These are phyloP conservation scores for Didymella arachidicola DNA, from an alignment of 2,329 filamentous ascomycete genomes.

Conservation along the genomic window DNA sequence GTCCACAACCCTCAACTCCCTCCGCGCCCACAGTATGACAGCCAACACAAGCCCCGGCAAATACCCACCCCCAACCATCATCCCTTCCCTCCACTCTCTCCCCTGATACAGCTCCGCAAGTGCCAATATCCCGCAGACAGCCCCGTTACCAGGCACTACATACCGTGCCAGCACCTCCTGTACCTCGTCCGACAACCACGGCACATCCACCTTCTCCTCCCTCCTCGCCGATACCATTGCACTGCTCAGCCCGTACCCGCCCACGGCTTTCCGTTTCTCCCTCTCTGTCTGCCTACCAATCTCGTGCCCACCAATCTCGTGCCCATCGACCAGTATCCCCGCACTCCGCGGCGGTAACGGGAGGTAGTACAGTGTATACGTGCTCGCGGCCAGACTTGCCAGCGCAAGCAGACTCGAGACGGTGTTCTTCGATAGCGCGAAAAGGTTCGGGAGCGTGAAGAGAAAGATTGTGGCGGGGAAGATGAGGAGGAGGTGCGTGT, in stretches of 20 bases:
- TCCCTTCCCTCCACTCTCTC: constrained; percentile 35
- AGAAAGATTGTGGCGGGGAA: constrained; percentile 66
- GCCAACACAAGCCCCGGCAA: constrained; percentile 63
- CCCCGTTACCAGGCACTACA: constrained; percentile 68
- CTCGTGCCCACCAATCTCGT: neutral
- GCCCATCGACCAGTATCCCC: constrained; percentile 2
- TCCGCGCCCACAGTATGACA: constrained; percentile 68
- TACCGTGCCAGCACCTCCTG: constrained; percentile 63
- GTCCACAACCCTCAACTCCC: constrained; percentile 73
- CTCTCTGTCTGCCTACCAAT: neutral
- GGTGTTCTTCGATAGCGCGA: constrained; percentile 48
- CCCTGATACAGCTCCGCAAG: constrained; percentile 45
- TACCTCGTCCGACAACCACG: constrained; percentile 31
- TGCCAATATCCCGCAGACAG: constrained; percentile 61
- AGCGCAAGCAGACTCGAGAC: constrained; percentile 65
- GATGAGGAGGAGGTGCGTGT: constrained; percentile 63
- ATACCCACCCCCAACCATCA: constrained; percentile 49
- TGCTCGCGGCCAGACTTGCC: constrained; percentile 69
- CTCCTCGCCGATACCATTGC: neutral
- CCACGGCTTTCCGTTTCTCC: constrained; percentile 23
- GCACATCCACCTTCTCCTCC: constrained; percentile 28
- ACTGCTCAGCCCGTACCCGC: constrained; percentile 20
- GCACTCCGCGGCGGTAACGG: constrained; percentile 54
- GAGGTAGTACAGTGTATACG: constrained; percentile 66
- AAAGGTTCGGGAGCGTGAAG: constrained; percentile 63